Evolutionary conservation across 805 yeast genomes (phyloP), one percentile per base, ranked within the genome.

Genomic region (Isabelozyma gotoi): DNA sequence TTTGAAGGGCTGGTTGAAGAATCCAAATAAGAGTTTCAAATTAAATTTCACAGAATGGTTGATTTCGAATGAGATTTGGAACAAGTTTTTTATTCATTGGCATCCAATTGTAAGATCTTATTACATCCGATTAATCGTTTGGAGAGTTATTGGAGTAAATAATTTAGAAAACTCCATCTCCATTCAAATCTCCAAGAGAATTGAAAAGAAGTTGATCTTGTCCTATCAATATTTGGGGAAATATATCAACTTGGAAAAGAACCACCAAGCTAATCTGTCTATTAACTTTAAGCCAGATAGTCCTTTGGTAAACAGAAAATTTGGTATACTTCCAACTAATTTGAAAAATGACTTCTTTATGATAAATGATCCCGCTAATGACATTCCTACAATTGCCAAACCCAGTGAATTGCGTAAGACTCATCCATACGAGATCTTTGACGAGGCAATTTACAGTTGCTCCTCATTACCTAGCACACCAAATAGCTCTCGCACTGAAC

Each of bases 41-140:
- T 67, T 71, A 53, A 77, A 77, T 51, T 62, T 82, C 41, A 65
- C 80, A 4, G 55, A 62, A 15, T 85, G 85, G 82, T 57, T 87
- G 27, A 62, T 84, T 6, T 71, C 78, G 3, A 57, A 67, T 3
- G 51, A 56, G 1, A 64, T 68, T 27, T 87, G 91, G 84, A 62
- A 62, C 27, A 66, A 71, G 38, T 78, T 77, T 47, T 81, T 88
- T 54, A 76, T 82, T 32, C 95, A 89, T 62, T 89, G 95, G 88
- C 78, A 82, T 54, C 90, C 96, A 3, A 61, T 88, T 14, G 82
- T 87, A 18, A 69, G 96, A 31, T 76, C 85, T 3, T 85, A 82
- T 54, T 88, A 82, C 59, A 70, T 78, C 38, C 69, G 90, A 33
- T 68, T 88, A 17, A 46, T 88, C 14, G 73, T 87, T 38, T 88